Evolutionary conservation across 768 basidiomycete species (phyloP), one percentile per base, ranked within the genome.

Genomic region (Russula sp.): DNA sequence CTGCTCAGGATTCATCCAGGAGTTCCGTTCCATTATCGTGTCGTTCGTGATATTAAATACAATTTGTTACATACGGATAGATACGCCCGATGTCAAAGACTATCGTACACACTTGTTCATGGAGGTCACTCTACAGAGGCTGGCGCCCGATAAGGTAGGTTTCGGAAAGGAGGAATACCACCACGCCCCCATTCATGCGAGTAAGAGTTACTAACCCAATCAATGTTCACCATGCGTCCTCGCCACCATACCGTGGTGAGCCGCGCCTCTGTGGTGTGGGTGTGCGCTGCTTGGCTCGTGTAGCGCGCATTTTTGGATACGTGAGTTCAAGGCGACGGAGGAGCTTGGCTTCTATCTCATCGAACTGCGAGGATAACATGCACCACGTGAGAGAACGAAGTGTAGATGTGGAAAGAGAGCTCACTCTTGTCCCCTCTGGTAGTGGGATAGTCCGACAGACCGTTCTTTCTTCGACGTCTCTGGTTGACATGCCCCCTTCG

Each of bases 301-400:
- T 2, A 14, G 62, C 53, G 34, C 58, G 65, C 43, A 65, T 51
- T 58, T 73, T 74, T 16, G 88, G 88, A 66, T 88, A 88, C 72
- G 81, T 81, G 68, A 90, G 71, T 62, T 79, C 79, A 36, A 90
- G 78, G 60, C 76, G 78, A 63, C 79, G 79, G 61, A 79, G 79
- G 60, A 84, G 82, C 79, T 85, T 84, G 36, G 82, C 86, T 51
- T 79, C 81, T 59, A 90, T 79, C 69, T 90, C 87, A 68, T 87
- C 85, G 61, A 88, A 89, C 88, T 90, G 63, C 42, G 36, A 60
- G 10, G 46, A 32, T 45, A 2, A 67, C 35, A 22, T 46, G 59
- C 35, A 58, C 32, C 6, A 22, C 11, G 29, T 38, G 43, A 65
- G 32, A 46, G 51, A 14, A 52, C 35, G 43, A 53, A 10, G 48